These are phyloP conservation scores for Monosporascus sp. DNA, from an alignment of 2,329 filamentous ascomycete species.

Conservation along the genomic window DNA sequence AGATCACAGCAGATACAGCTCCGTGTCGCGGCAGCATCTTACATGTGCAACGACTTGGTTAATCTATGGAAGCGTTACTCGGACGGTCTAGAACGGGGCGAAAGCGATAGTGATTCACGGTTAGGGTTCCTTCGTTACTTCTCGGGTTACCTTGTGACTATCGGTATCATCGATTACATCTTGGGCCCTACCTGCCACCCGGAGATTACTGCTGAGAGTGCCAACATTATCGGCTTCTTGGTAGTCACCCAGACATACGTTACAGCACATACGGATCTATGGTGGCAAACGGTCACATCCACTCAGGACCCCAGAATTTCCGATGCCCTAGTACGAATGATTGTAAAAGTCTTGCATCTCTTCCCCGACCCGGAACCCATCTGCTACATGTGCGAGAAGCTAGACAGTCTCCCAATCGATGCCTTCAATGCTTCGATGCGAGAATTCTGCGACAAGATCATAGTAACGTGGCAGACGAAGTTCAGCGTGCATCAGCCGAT, in stretches of 20 bases:
- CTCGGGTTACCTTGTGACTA: conserved; percentile 61
- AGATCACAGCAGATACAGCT: conserved; percentile 86
- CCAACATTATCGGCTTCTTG: conserved; percentile 83
- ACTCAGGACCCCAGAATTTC: conserved; percentile 82
- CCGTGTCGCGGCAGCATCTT: conserved; percentile 70
- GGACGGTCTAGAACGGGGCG: conserved; percentile 35
- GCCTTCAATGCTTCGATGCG: conserved; percentile 58
- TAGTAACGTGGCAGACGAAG: conserved; percentile 43
- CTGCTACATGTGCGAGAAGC: conserved; percentile 65
- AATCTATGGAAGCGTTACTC: conserved; percentile 55
- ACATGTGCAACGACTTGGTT: conserved; percentile 67
- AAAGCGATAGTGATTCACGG: conserved; percentile 24
- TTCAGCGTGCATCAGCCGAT: conserved; percentile 12
- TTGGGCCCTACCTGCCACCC: conserved; percentile 88
- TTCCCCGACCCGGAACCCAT: conserved; percentile 41
- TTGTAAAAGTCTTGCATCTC: conserved; percentile 41
- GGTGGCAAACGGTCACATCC: conserved; percentile 78
- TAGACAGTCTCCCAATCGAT: conserved; percentile 58
- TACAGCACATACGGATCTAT: conserved; percentile 64
- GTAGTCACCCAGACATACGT: conserved; percentile 72
- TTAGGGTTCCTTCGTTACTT: conserved; percentile 56
- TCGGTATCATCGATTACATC: conserved; percentile 77
- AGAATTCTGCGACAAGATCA: conserved; percentile 53
- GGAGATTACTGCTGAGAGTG: conserved; percentile 75
- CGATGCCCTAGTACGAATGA: conserved; percentile 69